Conservation (phyloP, 2,329 filamentous ascomycete species). For the Calonectria montana region DNA sequence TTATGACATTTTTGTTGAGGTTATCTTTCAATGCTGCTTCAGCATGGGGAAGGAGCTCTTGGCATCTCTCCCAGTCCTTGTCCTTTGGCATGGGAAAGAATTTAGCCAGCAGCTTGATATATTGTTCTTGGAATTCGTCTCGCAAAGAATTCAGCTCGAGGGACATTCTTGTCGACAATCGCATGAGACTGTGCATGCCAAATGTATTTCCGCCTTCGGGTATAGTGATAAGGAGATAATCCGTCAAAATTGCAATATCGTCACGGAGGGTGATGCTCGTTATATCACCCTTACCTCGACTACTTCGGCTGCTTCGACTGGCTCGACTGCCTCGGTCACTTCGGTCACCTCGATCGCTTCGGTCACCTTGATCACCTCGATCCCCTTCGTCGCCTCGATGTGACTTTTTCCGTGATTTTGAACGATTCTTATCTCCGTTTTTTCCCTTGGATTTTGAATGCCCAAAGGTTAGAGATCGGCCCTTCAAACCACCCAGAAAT, state of each 20-base stretch:
- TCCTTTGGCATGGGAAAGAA: neutral
- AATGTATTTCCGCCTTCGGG: neutral
- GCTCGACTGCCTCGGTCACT: no score
- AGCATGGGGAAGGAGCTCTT: neutral
- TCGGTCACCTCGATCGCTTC: no score
- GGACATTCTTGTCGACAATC: neutral
- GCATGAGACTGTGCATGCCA: neutral
- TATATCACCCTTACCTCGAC: no score
- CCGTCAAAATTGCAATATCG: neutral
- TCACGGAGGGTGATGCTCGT: neutral
- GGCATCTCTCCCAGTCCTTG: neutral
- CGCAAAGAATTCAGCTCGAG: neutral
- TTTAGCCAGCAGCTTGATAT: neutral
- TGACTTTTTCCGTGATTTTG: no score
- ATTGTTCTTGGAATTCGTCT: neutral
- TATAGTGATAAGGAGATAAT: neutral
- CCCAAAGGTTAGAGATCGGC: no score
- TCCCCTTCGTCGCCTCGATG: no score
- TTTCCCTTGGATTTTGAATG: no score
- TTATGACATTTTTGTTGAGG: neutral
- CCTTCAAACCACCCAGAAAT: neutral
- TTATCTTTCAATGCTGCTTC: neutral
- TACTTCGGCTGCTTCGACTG: no score
- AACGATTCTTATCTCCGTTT: no score
- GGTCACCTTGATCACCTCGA: no score